Evolutionary conservation across 2,329 filamentous ascomycete genomes (phyloP), one percentile per base, ranked within the genome.

Genomic region (Fusarium palustre): DNA sequence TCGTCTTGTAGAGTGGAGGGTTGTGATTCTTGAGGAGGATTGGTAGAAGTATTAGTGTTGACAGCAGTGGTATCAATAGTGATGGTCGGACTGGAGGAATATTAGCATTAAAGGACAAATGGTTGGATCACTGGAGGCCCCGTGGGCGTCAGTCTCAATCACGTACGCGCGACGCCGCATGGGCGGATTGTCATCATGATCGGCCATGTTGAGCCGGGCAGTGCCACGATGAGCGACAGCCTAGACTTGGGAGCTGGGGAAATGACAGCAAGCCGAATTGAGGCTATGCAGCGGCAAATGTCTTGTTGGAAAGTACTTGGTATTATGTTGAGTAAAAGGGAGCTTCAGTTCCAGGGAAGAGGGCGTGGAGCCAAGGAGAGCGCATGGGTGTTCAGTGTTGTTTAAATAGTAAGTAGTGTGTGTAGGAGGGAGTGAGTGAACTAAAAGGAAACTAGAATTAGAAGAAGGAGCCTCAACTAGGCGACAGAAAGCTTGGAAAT

Each of bases 21-120:
- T 55, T 74, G 55, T 38, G 48, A 61, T 64, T 76, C 72, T 59
- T 74, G 61, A 5, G 79, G 70, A 64, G 79, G 76, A 38, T 77
- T 74, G 55, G 75, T 56, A 57, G 75, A 66, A 46, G 63, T 71
- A 42, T 76, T 69, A 57, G 74, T 62, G 55, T 74, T 76, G 63
- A 78, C 77, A 61, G 80, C 82, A 11, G 84, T 82, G 15, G 85
- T 86, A 68, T 87, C 84, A 55, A 87, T 86, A 53, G 83, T 87
- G 62, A 87, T 87, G 55, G 85, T 86, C 36, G 85, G 85, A 42
- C 85, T 87, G 63, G 24, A 55, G 39, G 28, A 48, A 48, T 43
- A 58, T 74, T 30, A 75, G 72, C 45, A 70, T 46, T 45, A 22
- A 47, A 56, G 38, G 42, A 31, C 24, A 62, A 49, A 69, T 58